Percentiles rank a stretch among this genome's conserved stretches.
phyloP scores from a whole-genome alignment of 306 rosid genomes.

The Vigna radiata region DNA sequence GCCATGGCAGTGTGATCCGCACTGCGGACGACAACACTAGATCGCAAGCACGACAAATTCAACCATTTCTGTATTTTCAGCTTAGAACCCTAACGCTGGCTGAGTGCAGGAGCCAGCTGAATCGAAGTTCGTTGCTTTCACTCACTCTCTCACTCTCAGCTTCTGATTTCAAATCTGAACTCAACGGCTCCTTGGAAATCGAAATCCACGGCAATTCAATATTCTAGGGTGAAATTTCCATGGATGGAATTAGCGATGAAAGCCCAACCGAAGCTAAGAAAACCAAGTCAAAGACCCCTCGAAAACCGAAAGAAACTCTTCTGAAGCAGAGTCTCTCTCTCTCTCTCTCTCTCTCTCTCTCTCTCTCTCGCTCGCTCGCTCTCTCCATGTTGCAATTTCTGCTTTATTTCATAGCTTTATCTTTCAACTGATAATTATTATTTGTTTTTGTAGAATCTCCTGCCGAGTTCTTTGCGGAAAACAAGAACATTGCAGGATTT shows the following conservation, averaged over 20 bases:
- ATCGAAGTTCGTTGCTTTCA: conserved; percentile 10
- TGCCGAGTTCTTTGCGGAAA: conserved; percentile 95
- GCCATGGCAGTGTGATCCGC: conserved; percentile 32
- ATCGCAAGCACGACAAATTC: background rate
- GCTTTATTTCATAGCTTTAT: background rate
- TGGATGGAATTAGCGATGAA: conserved; percentile 63
- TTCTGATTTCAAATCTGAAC: conserved; percentile 35
- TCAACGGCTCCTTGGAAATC: background rate
- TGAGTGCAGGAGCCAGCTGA: conserved; percentile 12
- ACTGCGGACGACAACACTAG: conserved; percentile 32
- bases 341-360: conserved; percentile 31
- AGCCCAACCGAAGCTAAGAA: conserved; percentile 66
- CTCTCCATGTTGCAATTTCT: background rate
- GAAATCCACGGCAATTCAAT: background rate
- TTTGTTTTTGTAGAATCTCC: conserved; percentile 73
- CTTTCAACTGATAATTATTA: background rate
- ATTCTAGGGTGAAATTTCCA: conserved; percentile 36
- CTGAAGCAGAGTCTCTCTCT: conserved; percentile 82
- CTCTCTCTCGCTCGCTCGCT: conserved; percentile 22
- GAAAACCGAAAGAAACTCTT: conserved; percentile 71
- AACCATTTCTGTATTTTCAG: background rate
- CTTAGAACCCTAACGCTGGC: conserved; percentile 45
- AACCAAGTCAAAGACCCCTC: conserved; percentile 71
- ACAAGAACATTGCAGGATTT: conserved; percentile 96
- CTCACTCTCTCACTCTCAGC: background rate